Conservation (phyloP, 2,329 filamentous ascomycete species). For the Parastagonospora avenae region DNA sequence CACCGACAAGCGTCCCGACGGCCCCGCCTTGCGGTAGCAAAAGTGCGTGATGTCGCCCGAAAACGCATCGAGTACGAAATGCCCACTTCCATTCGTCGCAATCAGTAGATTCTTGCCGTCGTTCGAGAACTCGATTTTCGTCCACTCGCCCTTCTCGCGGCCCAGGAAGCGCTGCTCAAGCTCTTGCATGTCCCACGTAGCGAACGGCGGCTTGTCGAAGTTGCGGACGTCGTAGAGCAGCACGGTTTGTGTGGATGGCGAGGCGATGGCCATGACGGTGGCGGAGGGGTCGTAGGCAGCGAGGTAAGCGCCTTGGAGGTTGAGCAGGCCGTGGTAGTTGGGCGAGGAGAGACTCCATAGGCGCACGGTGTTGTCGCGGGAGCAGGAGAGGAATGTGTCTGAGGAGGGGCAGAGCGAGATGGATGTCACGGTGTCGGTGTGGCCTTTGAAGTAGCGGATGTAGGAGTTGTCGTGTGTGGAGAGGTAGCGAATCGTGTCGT, state of each 20-base stretch:
- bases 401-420: conserved; percentile 82
- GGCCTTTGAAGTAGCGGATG: conserved; percentile 93
- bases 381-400: conserved; percentile 92
- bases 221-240: conserved; percentile 93
- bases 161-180: conserved; percentile 57
- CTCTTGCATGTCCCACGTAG: conserved; percentile 78
- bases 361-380: conserved; percentile 86
- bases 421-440: conserved; percentile 81
- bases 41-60: conserved; percentile 79
- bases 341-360: conserved; percentile 87
- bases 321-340: conserved; percentile 78
- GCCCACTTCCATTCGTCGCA: conserved; percentile 80
- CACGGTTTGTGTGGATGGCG: conserved; percentile 76
- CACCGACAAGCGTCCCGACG: conserved; percentile 53
- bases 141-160: conserved; percentile 72
- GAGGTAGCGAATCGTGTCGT: conserved; percentile 85
- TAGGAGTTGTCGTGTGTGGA: conserved; percentile 96
- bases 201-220: conserved; percentile 89
- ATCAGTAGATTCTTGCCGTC: conserved; percentile 88
- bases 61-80: conserved; percentile 94
- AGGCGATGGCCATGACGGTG: conserved; percentile 87
- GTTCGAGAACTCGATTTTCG: conserved; percentile 92
- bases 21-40: conserved; percentile 56
- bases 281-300: conserved; percentile 92
- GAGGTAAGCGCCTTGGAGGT: conserved; percentile 80